These are phyloP conservation scores for Fusarium nygamai DNA, from an alignment of 2,329 filamentous ascomycete genomes.

Conservation along the genomic window DNA sequence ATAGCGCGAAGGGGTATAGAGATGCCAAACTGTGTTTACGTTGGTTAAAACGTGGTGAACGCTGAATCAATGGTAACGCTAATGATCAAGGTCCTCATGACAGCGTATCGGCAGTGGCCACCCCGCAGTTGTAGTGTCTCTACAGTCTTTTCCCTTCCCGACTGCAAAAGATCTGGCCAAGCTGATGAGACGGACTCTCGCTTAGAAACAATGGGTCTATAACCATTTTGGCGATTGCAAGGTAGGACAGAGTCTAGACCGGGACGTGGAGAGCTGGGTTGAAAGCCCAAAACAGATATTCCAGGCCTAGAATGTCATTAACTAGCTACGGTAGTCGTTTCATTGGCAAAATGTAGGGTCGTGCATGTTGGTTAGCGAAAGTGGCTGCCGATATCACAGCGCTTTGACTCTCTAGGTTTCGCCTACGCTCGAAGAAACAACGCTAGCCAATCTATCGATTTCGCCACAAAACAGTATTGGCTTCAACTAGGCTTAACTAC, in stretches of 20 bases:
- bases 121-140: neutral
- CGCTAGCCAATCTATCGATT: neutral
- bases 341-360: neutral
- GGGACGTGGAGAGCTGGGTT: neutral
- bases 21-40: neutral
- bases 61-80: neutral
- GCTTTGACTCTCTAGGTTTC: neutral
- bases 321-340: fast-evolving
- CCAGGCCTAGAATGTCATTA: neutral
- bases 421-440: neutral
- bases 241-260: neutral
- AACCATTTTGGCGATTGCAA: neutral
- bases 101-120: neutral
- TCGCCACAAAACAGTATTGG: neutral
- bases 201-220: neutral
- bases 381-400: neutral
- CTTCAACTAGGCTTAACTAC: neutral
- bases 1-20: neutral
- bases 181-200: neutral
- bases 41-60: neutral
- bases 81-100: neutral
- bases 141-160: neutral
- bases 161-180: neutral
- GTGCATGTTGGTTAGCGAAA: neutral
- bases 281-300: neutral